These are phyloP conservation scores for Pichia sp. DNA, from an alignment of 1,139 yeast genomes.

Conservation along the genomic window DNA sequence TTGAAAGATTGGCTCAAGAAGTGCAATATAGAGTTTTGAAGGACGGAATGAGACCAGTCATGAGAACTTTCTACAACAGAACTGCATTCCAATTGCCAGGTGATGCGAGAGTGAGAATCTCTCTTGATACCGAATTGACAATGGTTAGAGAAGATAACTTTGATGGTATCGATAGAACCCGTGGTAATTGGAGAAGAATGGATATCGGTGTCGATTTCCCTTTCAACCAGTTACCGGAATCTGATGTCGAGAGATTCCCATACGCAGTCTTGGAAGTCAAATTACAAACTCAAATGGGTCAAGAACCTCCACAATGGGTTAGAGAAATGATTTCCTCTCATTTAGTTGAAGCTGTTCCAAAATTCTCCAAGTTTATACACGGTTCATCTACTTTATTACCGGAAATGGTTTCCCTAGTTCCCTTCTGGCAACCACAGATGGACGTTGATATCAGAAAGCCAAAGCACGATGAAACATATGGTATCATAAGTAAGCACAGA, in stretches of 20 bases:
- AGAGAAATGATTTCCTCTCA: constrained; percentile 87
- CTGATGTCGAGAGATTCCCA: constrained; percentile 88
- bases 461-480: constrained; percentile 55
- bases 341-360: constrained; percentile 95
- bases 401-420: constrained; percentile 73
- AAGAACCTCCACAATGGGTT: constrained; percentile 98
- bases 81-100: constrained; percentile 99
- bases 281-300: constrained; percentile 95
- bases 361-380: constrained; percentile 93
- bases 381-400: constrained; percentile 89
- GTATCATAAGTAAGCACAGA: constrained; percentile 34
- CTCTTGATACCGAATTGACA: constrained; percentile 89
- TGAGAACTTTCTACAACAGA: constrained; percentile 93
- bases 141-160: constrained; percentile 97
- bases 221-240: constrained; percentile 72
- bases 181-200: constrained; percentile 95
- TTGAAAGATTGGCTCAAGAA: constrained; percentile 88
- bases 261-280: constrained; percentile 96
- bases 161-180: constrained; percentile 86
- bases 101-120: constrained; percentile 96
- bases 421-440: constrained; percentile 99
- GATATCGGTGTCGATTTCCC: constrained; percentile 98
- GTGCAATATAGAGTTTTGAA: constrained; percentile 84
- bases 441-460: constrained; percentile 92
- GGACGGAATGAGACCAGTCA: constrained; percentile 83